A percentile compares a stretch with the other conserved stretches of the same genome.
Conservation (phyloP, 805 yeast genomes). For the Dipodascopsis tothii region DNA sequence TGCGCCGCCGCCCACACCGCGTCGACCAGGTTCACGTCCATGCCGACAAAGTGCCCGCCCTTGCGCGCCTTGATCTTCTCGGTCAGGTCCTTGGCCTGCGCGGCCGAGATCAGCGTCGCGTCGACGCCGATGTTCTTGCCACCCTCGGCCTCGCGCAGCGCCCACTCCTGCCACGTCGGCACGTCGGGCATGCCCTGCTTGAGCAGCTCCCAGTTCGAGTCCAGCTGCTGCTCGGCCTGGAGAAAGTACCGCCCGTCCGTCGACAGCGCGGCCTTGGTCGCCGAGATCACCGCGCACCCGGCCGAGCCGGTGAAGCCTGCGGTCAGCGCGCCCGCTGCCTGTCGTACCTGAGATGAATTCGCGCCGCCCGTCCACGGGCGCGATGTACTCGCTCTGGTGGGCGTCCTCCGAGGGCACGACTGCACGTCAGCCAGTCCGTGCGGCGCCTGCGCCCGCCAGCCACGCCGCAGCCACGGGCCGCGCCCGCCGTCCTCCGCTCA, state of each 20-base stretch:
- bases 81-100: conserved; percentile 27
- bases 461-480: background rate
- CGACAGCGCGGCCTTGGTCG: conserved; percentile 63
- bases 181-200: conserved; percentile 70
- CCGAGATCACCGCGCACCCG: conserved; percentile 79
- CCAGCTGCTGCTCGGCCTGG: conserved; percentile 82
- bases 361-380: conserved; percentile 72
- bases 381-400: conserved; percentile 86
- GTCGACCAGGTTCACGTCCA: conserved; percentile 64
- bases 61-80: conserved; percentile 26
- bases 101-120: conserved; percentile 56
- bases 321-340: background rate
- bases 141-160: conserved; percentile 48
- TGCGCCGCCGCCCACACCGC: conserved; percentile 58
- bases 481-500: background rate
- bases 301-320: conserved; percentile 76
- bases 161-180: conserved; percentile 77
- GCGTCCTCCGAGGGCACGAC: conserved; percentile 82
- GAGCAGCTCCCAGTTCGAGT: conserved; percentile 67
- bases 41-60: conserved; percentile 38
- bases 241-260: conserved; percentile 94
- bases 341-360: conserved; percentile 60
- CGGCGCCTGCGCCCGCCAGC: too few relatives aligned
- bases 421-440: too few relatives aligned
- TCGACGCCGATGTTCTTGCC: conserved; percentile 68